phyloP scores from a whole-genome alignment of 148 eudicot species.

The Cornus kousa region DNA sequence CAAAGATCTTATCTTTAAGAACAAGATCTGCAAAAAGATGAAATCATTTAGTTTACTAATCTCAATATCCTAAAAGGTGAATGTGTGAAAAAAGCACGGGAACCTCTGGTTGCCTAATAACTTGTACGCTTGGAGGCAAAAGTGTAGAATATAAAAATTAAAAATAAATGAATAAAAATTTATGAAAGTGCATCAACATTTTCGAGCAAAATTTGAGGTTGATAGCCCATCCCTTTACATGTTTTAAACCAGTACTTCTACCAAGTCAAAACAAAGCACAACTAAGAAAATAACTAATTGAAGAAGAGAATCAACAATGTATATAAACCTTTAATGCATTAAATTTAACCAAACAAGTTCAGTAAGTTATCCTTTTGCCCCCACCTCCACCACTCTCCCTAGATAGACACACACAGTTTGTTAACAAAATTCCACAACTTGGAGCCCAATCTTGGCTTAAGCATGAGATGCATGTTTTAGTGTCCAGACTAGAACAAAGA shows the following conservation, averaged over 20 bases:
- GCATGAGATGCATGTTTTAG: background rate
- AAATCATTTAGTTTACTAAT: background rate
- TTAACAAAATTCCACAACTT: background rate
- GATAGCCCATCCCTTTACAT: background rate
- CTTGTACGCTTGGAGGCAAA: background rate
- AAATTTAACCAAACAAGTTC: background rate
- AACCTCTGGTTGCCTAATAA: background rate
- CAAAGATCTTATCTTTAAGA: conserved; percentile 78
- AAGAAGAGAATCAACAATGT: background rate
- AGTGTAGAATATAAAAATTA: background rate
- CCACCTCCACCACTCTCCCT: background rate
- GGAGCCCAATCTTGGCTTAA: background rate
- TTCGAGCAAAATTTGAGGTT: background rate
- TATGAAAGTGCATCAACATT: background rate
- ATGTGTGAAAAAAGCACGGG: background rate
- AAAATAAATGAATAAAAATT: too few species aligned
- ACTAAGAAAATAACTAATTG: background rate
- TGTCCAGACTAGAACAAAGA: too few species aligned
- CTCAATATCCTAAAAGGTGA: background rate
- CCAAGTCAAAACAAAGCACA: background rate
- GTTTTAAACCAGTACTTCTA: too few species aligned
- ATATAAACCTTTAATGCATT: background rate
- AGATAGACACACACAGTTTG: background rate
- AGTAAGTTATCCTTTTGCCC: background rate
- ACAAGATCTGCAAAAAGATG: conserved; percentile 66